Evolutionary conservation across 331 rosid genomes (phyloP).

Genomic region (Phaseolus coccineus): DNA sequence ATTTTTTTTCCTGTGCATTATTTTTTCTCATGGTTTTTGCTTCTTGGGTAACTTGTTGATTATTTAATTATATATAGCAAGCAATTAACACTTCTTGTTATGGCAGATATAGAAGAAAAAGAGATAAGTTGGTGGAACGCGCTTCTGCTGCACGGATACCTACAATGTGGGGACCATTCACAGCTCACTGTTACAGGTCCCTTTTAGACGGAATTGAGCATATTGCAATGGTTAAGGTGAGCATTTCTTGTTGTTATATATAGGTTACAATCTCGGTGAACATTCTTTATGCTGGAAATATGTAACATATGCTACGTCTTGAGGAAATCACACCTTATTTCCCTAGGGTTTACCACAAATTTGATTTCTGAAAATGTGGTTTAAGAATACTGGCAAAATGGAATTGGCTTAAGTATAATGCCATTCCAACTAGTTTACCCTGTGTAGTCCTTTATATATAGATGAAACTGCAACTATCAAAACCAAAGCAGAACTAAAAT

Average conservation of each 20-base stretch:
- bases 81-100: conserved; percentile 36
- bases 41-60: conserved; percentile 27
- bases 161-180: conserved; percentile 93
- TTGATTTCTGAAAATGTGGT: conserved; percentile 25
- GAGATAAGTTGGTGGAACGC: conserved; percentile 72
- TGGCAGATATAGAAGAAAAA: conserved; percentile 90
- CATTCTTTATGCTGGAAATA: conserved; percentile 24
- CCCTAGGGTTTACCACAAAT: background rate
- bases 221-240: conserved; percentile 96
- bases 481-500: conserved; percentile 4
- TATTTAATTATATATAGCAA: conserved; percentile 30
- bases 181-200: conserved; percentile 80
- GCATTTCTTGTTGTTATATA: conserved; percentile 35
- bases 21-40: background rate
- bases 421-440: background rate
- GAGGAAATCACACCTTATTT: background rate
- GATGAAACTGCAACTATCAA: background rate
- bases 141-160: conserved; percentile 83
- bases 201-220: conserved; percentile 89
- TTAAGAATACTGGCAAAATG: background rate
- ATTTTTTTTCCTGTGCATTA: background rate
- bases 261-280: background rate
- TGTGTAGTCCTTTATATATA: background rate
- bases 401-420: background rate
- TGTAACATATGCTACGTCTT: background rate